Percentiles rank a stretch among this genome's conserved stretches.
These are phyloP conservation scores for Cadophora luteo-olivacea DNA, from an alignment of 2,329 filamentous ascomycete genomes.

Conservation along the genomic window DNA sequence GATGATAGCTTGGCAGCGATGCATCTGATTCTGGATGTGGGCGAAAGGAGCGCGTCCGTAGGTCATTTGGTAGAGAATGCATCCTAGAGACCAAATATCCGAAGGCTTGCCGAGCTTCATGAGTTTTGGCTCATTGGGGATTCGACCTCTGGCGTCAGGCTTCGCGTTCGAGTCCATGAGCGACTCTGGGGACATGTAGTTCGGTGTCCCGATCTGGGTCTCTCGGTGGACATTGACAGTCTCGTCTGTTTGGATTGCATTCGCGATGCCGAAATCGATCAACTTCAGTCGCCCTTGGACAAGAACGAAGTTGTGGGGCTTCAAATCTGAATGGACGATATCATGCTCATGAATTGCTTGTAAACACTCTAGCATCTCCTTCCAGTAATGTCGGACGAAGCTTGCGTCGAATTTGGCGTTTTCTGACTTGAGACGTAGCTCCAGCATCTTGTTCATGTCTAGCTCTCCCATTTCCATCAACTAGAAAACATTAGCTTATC, in stretches of 20 bases:
- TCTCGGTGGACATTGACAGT: constrained; percentile 98
- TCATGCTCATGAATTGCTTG: constrained; percentile 87
- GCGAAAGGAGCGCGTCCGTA: constrained; percentile 97
- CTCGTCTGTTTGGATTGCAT: constrained; percentile 93
- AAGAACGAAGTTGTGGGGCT: constrained; percentile 95
- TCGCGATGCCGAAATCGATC: constrained; percentile 98
- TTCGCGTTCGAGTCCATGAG: constrained; percentile 82
- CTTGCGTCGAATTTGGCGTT: constrained; percentile 82
- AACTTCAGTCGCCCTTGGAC: constrained; percentile 90
- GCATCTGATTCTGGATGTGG: constrained; percentile 87
- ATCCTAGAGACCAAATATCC: constrained; percentile 95
- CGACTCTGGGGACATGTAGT: constrained; percentile 98
- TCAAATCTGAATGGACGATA: constrained; percentile 95
- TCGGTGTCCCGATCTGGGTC: constrained; percentile 92
- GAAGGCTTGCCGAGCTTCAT: constrained; percentile 97
- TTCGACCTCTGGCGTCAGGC: constrained; percentile 45
- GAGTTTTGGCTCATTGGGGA: constrained; percentile 65
- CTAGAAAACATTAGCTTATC: constrained; percentile 52
- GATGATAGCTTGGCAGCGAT: constrained; percentile 85
- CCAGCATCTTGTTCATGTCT: constrained; percentile 87
- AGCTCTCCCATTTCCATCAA: constrained; percentile 98
- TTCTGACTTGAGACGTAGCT: constrained; percentile 72
- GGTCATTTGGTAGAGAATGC: constrained; percentile 97
- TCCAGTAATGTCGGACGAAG: constrained; percentile 98
- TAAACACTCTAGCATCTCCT: constrained; percentile 98